Conservation (phyloP, 768 basidiomycete genomes). For the Leccinum aurantiacum region DNA sequence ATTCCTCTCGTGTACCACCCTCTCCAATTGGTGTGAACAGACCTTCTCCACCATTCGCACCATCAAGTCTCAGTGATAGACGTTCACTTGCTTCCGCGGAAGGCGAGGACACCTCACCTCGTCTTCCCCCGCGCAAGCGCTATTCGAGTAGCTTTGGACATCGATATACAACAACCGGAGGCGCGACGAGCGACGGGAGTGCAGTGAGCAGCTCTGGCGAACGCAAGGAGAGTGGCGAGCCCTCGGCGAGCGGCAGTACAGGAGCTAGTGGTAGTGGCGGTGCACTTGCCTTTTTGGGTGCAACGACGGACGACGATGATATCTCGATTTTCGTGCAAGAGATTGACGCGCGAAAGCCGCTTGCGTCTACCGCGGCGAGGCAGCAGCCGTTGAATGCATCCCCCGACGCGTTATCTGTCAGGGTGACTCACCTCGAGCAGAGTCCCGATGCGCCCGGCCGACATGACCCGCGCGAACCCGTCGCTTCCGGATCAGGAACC, state of each 20-base stretch:
- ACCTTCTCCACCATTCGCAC: constrained; percentile 42
- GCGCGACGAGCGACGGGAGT: constrained; percentile 41
- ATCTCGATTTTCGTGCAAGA: constrained; percentile 77
- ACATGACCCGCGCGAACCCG: not conserved
- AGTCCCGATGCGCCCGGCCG: constrained; percentile 9
- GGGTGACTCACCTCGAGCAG: not conserved
- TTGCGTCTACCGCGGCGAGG: constrained; percentile 33
- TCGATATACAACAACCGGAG: constrained; percentile 51
- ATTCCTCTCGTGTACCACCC: constrained; percentile 42
- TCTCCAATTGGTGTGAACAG: constrained; percentile 38
- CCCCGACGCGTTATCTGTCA: not conserved
- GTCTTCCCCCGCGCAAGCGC: constrained; percentile 46
- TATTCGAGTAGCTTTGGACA: constrained; percentile 82
- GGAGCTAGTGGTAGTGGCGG: constrained; percentile 17
- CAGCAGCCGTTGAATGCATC: constrained; percentile 6
- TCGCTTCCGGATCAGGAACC: constrained; percentile 6
- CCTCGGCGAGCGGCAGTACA: constrained; percentile 19
- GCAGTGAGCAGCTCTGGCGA: constrained; percentile 20
- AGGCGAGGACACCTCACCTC: constrained; percentile 34
- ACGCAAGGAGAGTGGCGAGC: constrained; percentile 23
- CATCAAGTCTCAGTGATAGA: constrained; percentile 44
- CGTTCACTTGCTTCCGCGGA: constrained; percentile 38
- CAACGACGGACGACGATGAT: constrained; percentile 69
- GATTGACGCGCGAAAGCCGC: constrained; percentile 68
- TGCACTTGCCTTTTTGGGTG: constrained; percentile 44